Conservation (phyloP, 164 flowering plant species). For the Liquidambar formosana region DNA sequence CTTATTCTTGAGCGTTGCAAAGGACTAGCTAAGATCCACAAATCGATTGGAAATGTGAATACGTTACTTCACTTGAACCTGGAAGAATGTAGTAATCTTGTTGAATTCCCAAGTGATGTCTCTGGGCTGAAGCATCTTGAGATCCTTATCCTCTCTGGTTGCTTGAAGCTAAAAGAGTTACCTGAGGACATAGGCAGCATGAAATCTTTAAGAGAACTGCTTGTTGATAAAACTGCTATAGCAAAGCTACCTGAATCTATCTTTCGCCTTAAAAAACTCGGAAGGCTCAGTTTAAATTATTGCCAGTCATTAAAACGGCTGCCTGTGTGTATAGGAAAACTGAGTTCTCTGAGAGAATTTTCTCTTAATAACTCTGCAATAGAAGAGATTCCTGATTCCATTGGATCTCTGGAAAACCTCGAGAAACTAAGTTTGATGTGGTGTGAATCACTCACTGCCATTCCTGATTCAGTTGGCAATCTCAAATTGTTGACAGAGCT, state of each 20-base stretch:
- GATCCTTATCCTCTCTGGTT: constrained; percentile 39
- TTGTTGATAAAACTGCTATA: constrained; percentile 36
- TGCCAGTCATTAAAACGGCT: constrained; percentile 33
- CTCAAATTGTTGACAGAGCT: constrained; percentile 31
- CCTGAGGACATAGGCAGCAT: constrained; percentile 36
- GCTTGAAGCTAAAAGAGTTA: constrained; percentile 32
- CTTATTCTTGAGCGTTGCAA: constrained; percentile 35
- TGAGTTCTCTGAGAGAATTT: constrained; percentile 38
- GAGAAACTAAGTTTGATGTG: constrained; percentile 29
- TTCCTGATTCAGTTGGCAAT: constrained; percentile 41
- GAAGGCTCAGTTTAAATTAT: constrained; percentile 26
- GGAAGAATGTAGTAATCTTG: constrained; percentile 32
- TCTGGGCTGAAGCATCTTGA: constrained; percentile 46
- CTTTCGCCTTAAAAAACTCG: constrained; percentile 40
- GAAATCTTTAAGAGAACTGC: constrained; percentile 38
- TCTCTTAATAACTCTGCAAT: constrained; percentile 26
- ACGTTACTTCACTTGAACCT: constrained; percentile 36
- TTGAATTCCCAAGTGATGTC: constrained; percentile 41
- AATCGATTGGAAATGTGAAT: constrained; percentile 33
- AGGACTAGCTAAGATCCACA: constrained; percentile 25
- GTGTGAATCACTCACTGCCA: constrained; percentile 33
- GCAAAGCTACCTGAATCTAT: constrained; percentile 38
- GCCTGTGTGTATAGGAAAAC: constrained; percentile 26
- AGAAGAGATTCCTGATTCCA: constrained; percentile 33
- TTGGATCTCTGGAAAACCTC: constrained; percentile 39